phyloP scores from a whole-genome alignment of 1,139 yeast genomes.

The Pichia cactophila region DNA sequence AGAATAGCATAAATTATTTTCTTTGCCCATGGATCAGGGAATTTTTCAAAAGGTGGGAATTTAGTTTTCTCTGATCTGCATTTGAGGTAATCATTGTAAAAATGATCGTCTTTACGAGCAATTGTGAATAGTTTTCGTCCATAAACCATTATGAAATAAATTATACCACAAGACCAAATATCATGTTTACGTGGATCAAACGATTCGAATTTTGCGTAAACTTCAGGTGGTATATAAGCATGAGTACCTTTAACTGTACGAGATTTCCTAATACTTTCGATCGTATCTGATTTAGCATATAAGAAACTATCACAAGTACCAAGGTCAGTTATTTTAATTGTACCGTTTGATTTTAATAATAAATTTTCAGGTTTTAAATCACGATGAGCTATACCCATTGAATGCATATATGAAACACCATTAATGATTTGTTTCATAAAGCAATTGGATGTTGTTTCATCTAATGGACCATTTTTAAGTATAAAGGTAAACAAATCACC shows the following conservation, averaged over 20 bases:
- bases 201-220: constrained; percentile 52
- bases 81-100: not conserved
- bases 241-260: constrained; percentile 52
- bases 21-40: not conserved
- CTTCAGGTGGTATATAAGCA: constrained; percentile 97
- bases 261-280: not conserved
- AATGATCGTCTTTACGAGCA: not conserved
- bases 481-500: constrained; percentile 88
- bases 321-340: constrained; percentile 84
- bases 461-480: constrained; percentile 73
- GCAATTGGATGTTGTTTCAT: constrained; percentile 79
- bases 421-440: constrained; percentile 85
- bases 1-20: not conserved
- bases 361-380: constrained; percentile 93
- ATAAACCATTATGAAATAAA: constrained; percentile 82
- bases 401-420: constrained; percentile 94
- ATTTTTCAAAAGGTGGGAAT: not conserved
- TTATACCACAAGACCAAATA: constrained; percentile 95
- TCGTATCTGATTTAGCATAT: not conserved
- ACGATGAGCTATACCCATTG: constrained; percentile 93
- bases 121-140: not conserved
- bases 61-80: not conserved
- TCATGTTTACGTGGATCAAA: constrained; percentile 92
- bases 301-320: constrained; percentile 90
- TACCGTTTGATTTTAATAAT: constrained; percentile 70